A percentile compares a stretch with the other conserved stretches of the same genome.
Evolutionary conservation across 129 eudicot genomes (phyloP).

Genomic region (Ambrosia artemisiifolia): DNA sequence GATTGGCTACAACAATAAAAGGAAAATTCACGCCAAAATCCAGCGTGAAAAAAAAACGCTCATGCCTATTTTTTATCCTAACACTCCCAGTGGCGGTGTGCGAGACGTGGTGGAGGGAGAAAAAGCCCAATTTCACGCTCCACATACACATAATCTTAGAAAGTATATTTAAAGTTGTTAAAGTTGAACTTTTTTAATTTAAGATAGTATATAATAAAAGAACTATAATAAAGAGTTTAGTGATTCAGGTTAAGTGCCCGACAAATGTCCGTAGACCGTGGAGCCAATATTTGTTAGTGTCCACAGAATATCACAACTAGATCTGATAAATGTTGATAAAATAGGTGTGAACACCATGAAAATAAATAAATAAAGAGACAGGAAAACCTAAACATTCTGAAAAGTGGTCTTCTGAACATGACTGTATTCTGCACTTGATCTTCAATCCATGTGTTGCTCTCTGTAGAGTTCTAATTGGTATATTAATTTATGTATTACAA

Average conservation of each 20-base stretch:
- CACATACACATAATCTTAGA: too few relatives aligned
- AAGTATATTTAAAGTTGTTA: background rate
- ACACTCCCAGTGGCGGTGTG: too few relatives aligned
- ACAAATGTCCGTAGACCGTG: constrained; percentile 8
- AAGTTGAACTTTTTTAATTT: background rate
- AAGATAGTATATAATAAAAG: background rate
- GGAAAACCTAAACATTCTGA: background rate
- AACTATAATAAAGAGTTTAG: background rate
- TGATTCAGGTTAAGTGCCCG: background rate
- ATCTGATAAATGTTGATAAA: background rate
- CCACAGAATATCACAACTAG: background rate
- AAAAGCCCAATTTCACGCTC: too few relatives aligned
- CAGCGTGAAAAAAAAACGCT: too few relatives aligned
- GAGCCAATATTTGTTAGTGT: constrained; percentile 7
- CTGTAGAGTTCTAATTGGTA: too few relatives aligned
- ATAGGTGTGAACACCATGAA: constrained; percentile 21
- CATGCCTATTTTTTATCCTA: too few relatives aligned
- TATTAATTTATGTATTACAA: too few relatives aligned
- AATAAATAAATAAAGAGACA: background rate
- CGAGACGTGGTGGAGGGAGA: too few relatives aligned
- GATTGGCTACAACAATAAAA: too few relatives aligned
- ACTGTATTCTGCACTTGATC: background rate
- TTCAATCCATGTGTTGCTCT: background rate
- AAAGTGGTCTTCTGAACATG: background rate
- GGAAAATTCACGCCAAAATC: too few relatives aligned